phyloP scores from a whole-genome alignment of 2,329 filamentous ascomycete genomes.

The Colletotrichum camelliae region DNA sequence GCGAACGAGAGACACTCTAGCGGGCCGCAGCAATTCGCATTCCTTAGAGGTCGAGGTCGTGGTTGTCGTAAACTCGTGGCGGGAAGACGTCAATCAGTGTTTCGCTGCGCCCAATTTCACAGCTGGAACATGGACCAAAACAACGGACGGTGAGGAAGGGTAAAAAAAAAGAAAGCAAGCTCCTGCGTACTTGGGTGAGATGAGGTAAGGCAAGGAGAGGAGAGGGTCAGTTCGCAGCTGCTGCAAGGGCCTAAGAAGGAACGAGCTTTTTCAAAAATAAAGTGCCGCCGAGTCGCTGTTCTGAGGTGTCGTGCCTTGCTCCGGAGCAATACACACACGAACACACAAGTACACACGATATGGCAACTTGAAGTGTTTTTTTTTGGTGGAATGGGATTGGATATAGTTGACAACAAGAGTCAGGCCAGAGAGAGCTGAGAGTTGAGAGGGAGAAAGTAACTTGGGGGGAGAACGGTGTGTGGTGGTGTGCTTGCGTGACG shows the following conservation, averaged over 20 bases:
- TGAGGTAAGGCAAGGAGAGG: not conserved
- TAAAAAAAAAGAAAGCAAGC: not conserved
- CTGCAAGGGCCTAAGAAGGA: not conserved
- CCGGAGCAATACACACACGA: not conserved
- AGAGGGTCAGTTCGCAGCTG: not conserved
- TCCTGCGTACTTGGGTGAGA: not conserved
- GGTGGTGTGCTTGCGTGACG: not conserved
- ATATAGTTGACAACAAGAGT: not conserved
- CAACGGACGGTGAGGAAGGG: not conserved
- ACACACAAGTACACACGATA: not conserved
- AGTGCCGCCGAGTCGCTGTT: not conserved
- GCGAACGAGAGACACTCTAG: slow-evolving; percentile 3
- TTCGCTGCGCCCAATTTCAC: not conserved
- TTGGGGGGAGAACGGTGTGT: not conserved
- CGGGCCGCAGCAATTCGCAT: not conserved
- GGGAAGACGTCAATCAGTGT: not conserved
- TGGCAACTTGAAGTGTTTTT: not conserved
- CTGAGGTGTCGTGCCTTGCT: not conserved
- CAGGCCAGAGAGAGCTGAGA: not conserved
- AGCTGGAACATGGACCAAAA: not conserved
- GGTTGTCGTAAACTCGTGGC: not conserved
- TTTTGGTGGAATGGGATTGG: not conserved
- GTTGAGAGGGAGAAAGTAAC: not conserved
- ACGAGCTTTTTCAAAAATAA: not conserved
- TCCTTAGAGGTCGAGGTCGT: not conserved